Evolutionary conservation across 345 rosid species (phyloP), one percentile per base, ranked within the genome.

Genomic region (Kandelia obovata): DNA sequence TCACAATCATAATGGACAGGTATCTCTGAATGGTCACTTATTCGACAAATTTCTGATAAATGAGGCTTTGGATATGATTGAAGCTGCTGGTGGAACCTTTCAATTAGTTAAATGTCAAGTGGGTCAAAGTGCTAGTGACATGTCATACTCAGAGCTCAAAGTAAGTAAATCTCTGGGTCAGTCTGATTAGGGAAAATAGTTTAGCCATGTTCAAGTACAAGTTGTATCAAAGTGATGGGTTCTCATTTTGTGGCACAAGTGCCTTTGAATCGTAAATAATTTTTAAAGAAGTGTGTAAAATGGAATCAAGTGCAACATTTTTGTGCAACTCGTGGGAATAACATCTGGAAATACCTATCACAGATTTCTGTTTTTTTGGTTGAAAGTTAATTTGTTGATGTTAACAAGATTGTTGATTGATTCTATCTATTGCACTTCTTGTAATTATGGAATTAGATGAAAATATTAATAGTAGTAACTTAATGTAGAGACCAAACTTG

Each of bases 1-100:
- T 66, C 51, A n/a, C 60, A 61, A 53, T 78, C 71, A 53, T 74
- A 31, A 64, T 76, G 61, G 69, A 64, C 83, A 92, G 99, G 99
- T 95, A 72, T 88, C 99, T 76, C 65, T 95, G 66, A 88, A 91
- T 69, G 99, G 99, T 57, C 97, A 89, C 82, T 74, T 95, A 31
- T 95, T 95, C 70, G 99, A 95, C 81, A 78, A 86, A 70, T 95
- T 89, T 79, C 81, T 92, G 71, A 95, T 92, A 77, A 92, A 95
- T 69, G 99, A 95, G 78, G 99, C 99, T 56, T 80, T 95, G 72
- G 97, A 95, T 73, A 86, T 85, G 58, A 95, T 95, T 47, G 98
- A 94, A 84, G 85, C 80, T 0, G 95, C 90, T 0, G 93, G 98
- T 57, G 97, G 97, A 61, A 82, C 96, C 78, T 94, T 91, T 72